Conservation (phyloP, 495 filamentous ascomycete species). For the Penicillium alfredii region DNA sequence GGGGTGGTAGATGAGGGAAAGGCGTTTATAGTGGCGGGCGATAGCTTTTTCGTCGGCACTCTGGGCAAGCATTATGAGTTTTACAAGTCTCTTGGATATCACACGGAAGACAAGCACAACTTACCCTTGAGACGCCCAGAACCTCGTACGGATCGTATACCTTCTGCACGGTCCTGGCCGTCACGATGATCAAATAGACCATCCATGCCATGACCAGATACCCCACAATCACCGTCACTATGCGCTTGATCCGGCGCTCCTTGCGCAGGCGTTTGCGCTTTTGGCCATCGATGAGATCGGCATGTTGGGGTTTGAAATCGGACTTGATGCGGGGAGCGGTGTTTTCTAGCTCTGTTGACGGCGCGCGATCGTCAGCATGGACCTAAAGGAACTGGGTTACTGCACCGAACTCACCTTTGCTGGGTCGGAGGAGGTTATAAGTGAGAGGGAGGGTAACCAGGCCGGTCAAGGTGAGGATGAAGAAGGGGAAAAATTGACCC, state of each 20-base stretch:
- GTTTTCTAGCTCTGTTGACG: constrained; percentile 51
- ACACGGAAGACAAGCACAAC: constrained; percentile 22
- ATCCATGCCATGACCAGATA: constrained; percentile 86
- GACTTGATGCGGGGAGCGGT: constrained; percentile 64
- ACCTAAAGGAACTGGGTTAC: background rate
- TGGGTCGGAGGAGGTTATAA: constrained; percentile 73
- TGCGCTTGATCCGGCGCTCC: constrained; percentile 84
- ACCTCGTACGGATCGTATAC: constrained; percentile 97
- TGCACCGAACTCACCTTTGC: constrained; percentile 53
- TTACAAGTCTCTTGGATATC: background rate
- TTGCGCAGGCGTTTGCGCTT: constrained; percentile 84
- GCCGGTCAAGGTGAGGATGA: constrained; percentile 82
- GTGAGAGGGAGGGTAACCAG: constrained; percentile 89
- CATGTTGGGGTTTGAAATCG: constrained; percentile 76
- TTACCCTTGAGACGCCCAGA: constrained; percentile 72
- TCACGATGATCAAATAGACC: constrained; percentile 82
- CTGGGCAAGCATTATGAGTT: constrained; percentile 29
- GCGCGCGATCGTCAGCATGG: constrained; percentile 1
- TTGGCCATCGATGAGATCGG: constrained; percentile 75
- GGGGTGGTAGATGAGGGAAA: constrained; percentile 83
- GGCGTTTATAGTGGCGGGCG: constrained; percentile 77
- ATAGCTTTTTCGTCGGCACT: constrained; percentile 83
- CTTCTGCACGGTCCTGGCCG: constrained; percentile 64
- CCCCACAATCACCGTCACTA: constrained; percentile 65
- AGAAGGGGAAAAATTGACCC: constrained; percentile 98